A percentile compares a stretch with the other conserved stretches of the same genome.
These are phyloP conservation scores for Nidularia sp. DNA, from an alignment of 768 basidiomycete genomes.

Conservation along the genomic window DNA sequence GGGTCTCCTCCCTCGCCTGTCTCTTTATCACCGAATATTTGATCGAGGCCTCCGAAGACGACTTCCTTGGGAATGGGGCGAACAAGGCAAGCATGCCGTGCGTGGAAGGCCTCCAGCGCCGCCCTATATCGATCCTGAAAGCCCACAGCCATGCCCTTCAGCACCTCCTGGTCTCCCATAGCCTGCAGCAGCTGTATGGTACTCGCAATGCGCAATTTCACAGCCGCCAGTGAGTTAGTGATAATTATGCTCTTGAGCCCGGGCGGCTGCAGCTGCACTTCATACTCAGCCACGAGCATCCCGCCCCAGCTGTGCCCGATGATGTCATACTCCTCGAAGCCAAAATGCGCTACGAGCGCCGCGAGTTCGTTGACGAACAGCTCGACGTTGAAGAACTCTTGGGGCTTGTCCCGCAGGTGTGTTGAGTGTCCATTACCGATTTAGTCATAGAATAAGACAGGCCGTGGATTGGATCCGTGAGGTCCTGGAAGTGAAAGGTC, in stretches of 20 bases:
- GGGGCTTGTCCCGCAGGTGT: background rate
- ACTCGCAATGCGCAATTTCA: conserved; percentile 18
- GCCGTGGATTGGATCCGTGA: background rate
- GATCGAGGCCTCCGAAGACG: conserved; percentile 9
- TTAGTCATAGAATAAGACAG: conserved; percentile 1
- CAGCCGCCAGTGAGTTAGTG: conserved; percentile 22
- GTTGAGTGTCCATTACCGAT: conserved; percentile 2
- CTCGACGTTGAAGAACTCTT: background rate
- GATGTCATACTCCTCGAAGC: conserved; percentile 16
- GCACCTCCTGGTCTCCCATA: conserved; percentile 10
- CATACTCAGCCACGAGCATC: conserved; percentile 42
- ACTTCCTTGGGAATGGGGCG: conserved; percentile 17
- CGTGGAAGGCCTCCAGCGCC: conserved; percentile 17
- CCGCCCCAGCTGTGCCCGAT: conserved; percentile 60
- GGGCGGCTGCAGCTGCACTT: conserved; percentile 26
- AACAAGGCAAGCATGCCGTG: conserved; percentile 16
- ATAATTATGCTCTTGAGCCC: conserved; percentile 32
- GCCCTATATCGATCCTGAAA: conserved; percentile 11
- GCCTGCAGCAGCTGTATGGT: conserved; percentile 11
- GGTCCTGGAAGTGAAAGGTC: background rate
- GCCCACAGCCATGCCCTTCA: conserved; percentile 12
- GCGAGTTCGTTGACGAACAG: background rate
- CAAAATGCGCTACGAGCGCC: background rate
- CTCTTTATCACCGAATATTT: conserved; percentile 8
- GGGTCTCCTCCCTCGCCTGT: conserved; percentile 16